Evolutionary conservation across 352 stramenopile species (phyloP), one percentile per base, ranked within the genome.

Genomic region (Pythium aquatile): DNA sequence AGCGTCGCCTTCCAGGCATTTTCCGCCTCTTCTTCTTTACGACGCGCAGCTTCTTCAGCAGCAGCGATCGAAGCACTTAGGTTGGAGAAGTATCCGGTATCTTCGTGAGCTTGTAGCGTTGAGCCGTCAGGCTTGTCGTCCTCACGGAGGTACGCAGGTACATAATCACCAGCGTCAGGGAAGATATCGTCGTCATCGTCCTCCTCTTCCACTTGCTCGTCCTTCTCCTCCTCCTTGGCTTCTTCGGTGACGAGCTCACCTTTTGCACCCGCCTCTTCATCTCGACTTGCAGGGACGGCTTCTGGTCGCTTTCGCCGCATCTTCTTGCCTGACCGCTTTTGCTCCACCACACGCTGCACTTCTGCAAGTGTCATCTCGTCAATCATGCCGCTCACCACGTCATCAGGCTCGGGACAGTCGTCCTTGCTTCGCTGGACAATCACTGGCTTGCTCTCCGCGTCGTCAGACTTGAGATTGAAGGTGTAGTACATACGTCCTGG

Each of bases 141-240:
- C 20, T 77, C 69, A 8, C 81, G 79, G 37, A 78, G 68, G n/a
- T 89, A 76, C 1, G 88, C 74, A 1, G 85, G 85, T 4, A 93
- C 70, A 56, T 91, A 91, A 20, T 90, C 81, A 2, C 80, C 81
- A 13, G 79, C 80, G 26, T 91, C 78, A 1, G 79, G 75, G 48
- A 93, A 93, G 11, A 93, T 93, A 65, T 91, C 81, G 62, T 90
- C 80, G 6, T 88, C 79, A 1, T 79, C 73, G 1, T 85, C 69
- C 0, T 69, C 72, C 33, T 54, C 29, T 33, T 55, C 48, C 16
- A 30, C 30, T 39, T 26, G 48, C 13, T 39, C 24, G 5, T 26
- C 5, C 39, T 33, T 4, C 8, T 20, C 11, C 39, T 29, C 28
- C 13, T 39, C 24, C 26, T 62, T 62, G 33, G 24, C 37, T 35